Evolutionary conservation across 345 rosid species (phyloP).

Genomic region (Melaleuca alternifolia): DNA sequence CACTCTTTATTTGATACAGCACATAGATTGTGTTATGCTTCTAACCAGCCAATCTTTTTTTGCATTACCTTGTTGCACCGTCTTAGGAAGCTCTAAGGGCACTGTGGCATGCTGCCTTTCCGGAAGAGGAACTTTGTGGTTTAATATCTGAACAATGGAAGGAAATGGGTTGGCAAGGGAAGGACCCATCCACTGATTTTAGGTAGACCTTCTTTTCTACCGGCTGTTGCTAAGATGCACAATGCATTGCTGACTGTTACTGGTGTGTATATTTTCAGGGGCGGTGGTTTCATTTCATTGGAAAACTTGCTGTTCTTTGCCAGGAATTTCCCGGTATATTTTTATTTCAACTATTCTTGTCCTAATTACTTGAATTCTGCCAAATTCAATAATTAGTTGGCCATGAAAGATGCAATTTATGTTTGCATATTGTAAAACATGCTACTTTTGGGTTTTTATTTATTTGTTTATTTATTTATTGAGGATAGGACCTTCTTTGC

Average conservation of each 20-base stretch:
- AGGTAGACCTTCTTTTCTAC: conserved; percentile 29
- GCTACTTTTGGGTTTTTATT: background rate
- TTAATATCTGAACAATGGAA: conserved; percentile 99
- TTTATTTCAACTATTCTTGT: background rate
- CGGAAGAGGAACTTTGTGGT: conserved; percentile 78
- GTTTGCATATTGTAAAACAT: background rate
- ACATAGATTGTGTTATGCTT: background rate
- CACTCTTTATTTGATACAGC: background rate
- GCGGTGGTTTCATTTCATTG: conserved; percentile 98
- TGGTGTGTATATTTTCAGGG: conserved; percentile 34
- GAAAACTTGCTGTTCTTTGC: conserved; percentile 94
- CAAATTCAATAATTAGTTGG: background rate
- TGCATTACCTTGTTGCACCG: conserved; percentile 8
- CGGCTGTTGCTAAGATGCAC: background rate
- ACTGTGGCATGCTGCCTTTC: conserved; percentile 86
- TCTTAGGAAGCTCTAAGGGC: conserved; percentile 78
- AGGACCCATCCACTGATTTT: conserved; percentile 99
- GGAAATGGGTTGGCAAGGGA: conserved; percentile 99
- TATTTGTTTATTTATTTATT: too few species aligned
- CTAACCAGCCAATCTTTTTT: background rate
- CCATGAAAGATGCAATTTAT: background rate
- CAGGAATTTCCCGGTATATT: conserved; percentile 62
- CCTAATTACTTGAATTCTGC: background rate
- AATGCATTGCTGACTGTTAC: background rate
- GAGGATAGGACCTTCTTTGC: background rate